These are phyloP conservation scores for Teratosphaeria gauchensis DNA, from an alignment of 2,329 filamentous ascomycete genomes.

Conservation along the genomic window DNA sequence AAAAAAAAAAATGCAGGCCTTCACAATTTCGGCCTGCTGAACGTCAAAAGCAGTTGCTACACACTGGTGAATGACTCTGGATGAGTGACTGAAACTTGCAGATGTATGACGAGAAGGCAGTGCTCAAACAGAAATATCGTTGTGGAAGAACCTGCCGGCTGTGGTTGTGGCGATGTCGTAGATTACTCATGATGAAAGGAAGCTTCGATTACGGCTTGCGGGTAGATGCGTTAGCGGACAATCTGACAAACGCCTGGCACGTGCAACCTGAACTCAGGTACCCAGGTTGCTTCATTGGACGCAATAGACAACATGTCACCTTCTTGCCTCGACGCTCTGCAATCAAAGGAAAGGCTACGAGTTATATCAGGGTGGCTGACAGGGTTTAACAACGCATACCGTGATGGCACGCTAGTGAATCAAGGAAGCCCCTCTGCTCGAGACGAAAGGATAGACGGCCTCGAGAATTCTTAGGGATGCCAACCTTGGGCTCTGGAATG, in stretches of 20 bases:
- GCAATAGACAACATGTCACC: not conserved
- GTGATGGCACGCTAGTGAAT: not conserved
- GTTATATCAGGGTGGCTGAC: not conserved
- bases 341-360: not conserved
- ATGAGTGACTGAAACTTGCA: slow-evolving; percentile 2
- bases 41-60: not conserved
- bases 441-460: no score
- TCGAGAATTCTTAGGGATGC: no score
- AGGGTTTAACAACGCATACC: not conserved
- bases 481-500: no score
- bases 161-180: slow-evolving; percentile 6
- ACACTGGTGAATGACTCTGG: not conserved
- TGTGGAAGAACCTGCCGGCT: not conserved
- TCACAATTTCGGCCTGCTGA: slow-evolving; percentile 6
- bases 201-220: not conserved
- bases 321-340: not conserved
- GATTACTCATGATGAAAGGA: slow-evolving; percentile 1
- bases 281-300: not conserved
- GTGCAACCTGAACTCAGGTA: not conserved
- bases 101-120: not conserved
- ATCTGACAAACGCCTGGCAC: not conserved
- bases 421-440: no score
- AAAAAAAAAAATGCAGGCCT: slow-evolving; percentile 5
- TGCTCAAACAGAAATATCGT: not conserved
- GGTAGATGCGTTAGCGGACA: slow-evolving; percentile 3